Evolutionary conservation across 2,329 filamentous ascomycete genomes (phyloP), one percentile per base, ranked within the genome.

Genomic region (Fusarium azukiicola): DNA sequence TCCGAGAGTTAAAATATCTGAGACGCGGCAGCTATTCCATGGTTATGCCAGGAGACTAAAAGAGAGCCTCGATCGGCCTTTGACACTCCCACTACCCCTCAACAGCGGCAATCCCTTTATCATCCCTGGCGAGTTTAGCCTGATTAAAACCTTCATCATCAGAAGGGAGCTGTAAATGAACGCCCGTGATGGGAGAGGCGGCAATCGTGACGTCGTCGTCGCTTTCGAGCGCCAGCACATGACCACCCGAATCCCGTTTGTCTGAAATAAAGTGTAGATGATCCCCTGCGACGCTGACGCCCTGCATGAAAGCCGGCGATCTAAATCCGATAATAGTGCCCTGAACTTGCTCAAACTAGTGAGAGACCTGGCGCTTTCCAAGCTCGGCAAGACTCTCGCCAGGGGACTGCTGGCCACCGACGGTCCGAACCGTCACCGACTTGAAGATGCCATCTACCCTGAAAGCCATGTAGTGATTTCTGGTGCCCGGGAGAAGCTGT

Each of bases 231-330:
- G 61, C 68, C 10, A 80, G n/a, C 3, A 80, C 67, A 63, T 80
- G 78, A 1, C 78, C 78, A 17, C 78, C 78, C 0, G 19, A 71
- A 13, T 76, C 38, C 47, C 69, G 69, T 2, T 71, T 46, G 0
- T 23, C 56, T 1, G 58, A 42, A 4, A 80, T 16, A 10, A 80
- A 80, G 14, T 80, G 78, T 1, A 80, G 23, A 16, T 80, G 78
- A 14, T 76, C 78, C 1, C 78, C 78, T 3, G 78, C 77, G 14
- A 80, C 78, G 2, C 78, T 80, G 36, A 80, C 63, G 0, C 78
- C 78, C 38, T 78, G 75, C 73, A 78, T 79, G 8, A 72, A 80
- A 3, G 47, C 32, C 0, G 78, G 78, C 1, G 78, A 80, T 2
- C 75, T 54, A 11, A 80, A 80, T 0, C 78, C 78, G 3, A 80